Evolutionary conservation across 2,329 filamentous ascomycete species (phyloP).

Genomic region (Coniochaeta pulveracea): DNA sequence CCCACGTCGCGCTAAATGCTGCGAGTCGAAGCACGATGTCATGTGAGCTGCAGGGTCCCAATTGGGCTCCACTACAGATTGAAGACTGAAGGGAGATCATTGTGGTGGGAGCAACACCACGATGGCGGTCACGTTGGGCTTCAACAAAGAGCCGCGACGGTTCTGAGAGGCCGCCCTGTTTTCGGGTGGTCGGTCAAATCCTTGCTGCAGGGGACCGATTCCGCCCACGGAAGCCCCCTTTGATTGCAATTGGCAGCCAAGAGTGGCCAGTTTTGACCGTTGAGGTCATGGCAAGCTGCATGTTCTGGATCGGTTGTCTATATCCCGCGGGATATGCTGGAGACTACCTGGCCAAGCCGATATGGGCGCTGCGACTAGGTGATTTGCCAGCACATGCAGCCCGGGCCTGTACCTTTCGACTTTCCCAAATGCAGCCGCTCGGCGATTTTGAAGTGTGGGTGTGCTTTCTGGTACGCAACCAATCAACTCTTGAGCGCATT

Average conservation of each 20-base stretch:
- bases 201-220: constrained; percentile 7
- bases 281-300: neutral
- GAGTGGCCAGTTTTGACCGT: neutral
- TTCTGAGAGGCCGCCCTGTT: constrained; percentile 16
- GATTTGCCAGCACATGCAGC: no score
- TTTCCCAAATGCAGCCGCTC: constrained; percentile 6
- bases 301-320: constrained; percentile 1
- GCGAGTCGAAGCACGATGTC: constrained; percentile 2
- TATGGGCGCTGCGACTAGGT: no score
- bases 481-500: constrained; percentile 12
- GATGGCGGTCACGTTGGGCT: constrained; percentile 8
- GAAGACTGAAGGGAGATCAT: neutral
- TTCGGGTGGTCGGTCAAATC: constrained; percentile 7
- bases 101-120: neutral
- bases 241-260: neutral
- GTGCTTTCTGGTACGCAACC: constrained; percentile 5
- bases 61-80: neutral
- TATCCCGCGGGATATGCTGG: no score
- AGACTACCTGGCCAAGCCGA: no score
- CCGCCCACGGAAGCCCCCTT: neutral
- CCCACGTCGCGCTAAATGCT: no score
- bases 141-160: constrained; percentile 2
- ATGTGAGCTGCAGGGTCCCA: constrained; percentile 3
- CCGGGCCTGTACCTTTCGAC: no score
- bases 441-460: constrained; percentile 8